Base-by-base conservation (phyloP, 805 yeast genomes). In the Komagataella kurtzmanii region DNA sequence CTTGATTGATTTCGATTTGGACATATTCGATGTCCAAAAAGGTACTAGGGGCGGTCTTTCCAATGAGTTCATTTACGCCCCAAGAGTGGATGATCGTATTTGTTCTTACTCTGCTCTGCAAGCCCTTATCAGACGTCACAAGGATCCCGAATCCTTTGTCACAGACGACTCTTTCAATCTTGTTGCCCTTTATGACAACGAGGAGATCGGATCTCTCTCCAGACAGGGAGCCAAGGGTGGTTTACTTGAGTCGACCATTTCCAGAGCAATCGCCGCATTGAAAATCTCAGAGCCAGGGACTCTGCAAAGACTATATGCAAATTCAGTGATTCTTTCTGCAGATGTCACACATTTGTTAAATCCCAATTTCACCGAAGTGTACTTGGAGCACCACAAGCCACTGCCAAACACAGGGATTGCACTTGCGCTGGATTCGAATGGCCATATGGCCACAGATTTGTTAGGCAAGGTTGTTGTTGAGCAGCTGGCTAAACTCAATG, bases 211-310 rank as follows among this genome's bases (percentile, higher is more conserved):
- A 7, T 83, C 91, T 6, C 75, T 80, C 43, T 74, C 88, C 4
- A 78, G 91, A 65, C 87, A 82, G 58, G 96, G 96, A 58, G 89
- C 89, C 49, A 79, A 78, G 60, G 91, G 95, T 57, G 88, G 87
- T 19, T 65, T 86, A 49, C 66, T 85, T 50, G 89, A 86, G 63
- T 62, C 79, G 54, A 74, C 77, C n/a, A 73, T 86, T 17, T 46
- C 18, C n/a, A 50, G 47, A 44, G 36, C 40, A 10, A 30, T 30
- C 5, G 40, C 40, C 2, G 40, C 40, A 30, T 10, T 30, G 40
- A 30, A 30, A 8, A 30, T 30, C 8, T 30, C 23, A 17, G 10
- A 10, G 17, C 19, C n/a, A 24, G 7, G 19, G 19, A 24, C n/a
- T 6, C 17, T 48, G 17, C 40, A 51, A 18, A 40, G 51, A 24